Conservation (phyloP, 2,329 filamentous ascomycete genomes). For the Colletotrichum lupini region DNA sequence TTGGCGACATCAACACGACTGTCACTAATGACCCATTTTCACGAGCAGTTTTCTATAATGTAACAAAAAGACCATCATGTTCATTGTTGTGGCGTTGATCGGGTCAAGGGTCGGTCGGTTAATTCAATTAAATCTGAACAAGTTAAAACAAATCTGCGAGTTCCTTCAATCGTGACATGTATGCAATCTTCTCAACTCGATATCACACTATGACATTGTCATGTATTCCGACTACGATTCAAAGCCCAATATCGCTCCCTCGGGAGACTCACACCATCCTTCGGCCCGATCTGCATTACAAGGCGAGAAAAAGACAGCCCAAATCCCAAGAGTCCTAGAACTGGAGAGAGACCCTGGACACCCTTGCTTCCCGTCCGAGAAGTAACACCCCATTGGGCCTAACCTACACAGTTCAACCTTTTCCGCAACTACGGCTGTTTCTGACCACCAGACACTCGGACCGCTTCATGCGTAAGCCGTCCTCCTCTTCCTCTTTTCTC, state of each 20-base stretch:
- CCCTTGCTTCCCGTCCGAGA: not conserved
- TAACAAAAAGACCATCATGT: constrained; percentile 11
- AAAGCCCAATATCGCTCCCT: not conserved
- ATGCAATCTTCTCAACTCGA: not conserved
- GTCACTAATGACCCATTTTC: constrained; percentile 22
- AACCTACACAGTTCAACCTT: not conserved
- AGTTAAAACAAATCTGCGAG: not conserved
- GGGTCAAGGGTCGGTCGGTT: constrained; percentile 15
- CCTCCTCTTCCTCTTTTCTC: not conserved
- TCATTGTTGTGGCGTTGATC: constrained; percentile 17
- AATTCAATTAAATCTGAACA: constrained; percentile 18
- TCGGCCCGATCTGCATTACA: not conserved
- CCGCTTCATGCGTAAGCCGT: constrained; percentile 12
- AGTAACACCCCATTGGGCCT: not conserved
- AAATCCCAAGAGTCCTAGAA: not conserved
- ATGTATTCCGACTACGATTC: not conserved
- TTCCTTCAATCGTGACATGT: not conserved
- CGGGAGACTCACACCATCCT: not conserved
- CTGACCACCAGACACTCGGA: constrained; percentile 1
- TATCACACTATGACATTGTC: not conserved
- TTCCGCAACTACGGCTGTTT: constrained; percentile 16
- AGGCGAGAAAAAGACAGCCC: not conserved
- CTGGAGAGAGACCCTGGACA: not conserved
- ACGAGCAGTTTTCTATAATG: constrained; percentile 15
- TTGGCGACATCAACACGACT: constrained; percentile 5